A percentile compares a stretch with the other conserved stretches of the same genome.
phyloP scores from a whole-genome alignment of 768 basidiomycete species.

The Macrolepiota fuliginosa region DNA sequence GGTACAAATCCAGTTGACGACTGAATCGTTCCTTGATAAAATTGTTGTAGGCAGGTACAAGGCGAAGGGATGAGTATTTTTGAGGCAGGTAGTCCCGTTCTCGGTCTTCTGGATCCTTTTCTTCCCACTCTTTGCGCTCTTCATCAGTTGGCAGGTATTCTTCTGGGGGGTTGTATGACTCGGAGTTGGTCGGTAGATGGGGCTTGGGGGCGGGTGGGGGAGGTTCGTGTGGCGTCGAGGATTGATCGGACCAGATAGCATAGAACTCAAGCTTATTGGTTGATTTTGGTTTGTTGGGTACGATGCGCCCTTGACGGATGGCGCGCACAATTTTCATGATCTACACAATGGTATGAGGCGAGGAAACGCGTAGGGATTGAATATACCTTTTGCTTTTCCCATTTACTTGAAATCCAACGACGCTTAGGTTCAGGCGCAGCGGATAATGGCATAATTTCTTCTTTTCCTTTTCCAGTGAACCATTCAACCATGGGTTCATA shows the following conservation, averaged over 20 bases:
- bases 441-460: constrained; percentile 91
- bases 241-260: constrained; percentile 80
- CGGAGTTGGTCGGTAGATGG: constrained; percentile 85
- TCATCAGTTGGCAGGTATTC: constrained; percentile 89
- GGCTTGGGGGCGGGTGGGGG: constrained; percentile 93
- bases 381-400: constrained; percentile 97
- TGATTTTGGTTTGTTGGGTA: constrained; percentile 86
- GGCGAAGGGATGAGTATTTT: constrained; percentile 81
- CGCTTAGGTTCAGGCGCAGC: constrained; percentile 93
- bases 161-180: constrained; percentile 97
- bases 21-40: constrained; percentile 94
- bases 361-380: background rate
- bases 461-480: constrained; percentile 96
- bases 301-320: constrained; percentile 92
- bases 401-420: constrained; percentile 96
- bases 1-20: constrained; percentile 93
- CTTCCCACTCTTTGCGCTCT: constrained; percentile 83
- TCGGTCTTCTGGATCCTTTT: constrained; percentile 82
- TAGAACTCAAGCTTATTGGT: constrained; percentile 67
- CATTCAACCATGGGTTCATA: constrained; percentile 94
- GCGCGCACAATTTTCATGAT: constrained; percentile 99
- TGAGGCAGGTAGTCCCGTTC: constrained; percentile 86
- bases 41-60: constrained; percentile 87
- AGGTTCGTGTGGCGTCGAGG: constrained; percentile 71
- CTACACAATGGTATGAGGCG: constrained; percentile 35